Percentiles rank a stretch among this genome's conserved stretches.
phyloP scores from a whole-genome alignment of 495 filamentous ascomycete species.

The Aspergillus mulundensis region DNA sequence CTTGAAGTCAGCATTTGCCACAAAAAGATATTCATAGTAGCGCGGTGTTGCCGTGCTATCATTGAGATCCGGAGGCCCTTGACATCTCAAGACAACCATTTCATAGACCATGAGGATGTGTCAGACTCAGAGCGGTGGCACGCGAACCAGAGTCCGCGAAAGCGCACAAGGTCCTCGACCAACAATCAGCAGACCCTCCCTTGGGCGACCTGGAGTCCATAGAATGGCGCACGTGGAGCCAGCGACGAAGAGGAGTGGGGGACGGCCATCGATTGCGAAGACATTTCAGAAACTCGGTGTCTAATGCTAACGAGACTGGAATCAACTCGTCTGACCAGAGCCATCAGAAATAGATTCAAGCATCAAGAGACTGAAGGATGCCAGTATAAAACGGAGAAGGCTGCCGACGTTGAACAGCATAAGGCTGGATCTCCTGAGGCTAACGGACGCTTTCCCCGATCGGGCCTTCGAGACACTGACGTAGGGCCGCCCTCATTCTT shows the following conservation, averaged over 20 bases:
- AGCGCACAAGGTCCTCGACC: conserved; percentile 8
- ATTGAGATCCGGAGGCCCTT: too few species aligned
- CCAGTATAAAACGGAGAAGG: not conserved
- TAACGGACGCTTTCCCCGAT: conserved; percentile 11
- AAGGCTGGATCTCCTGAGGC: not conserved
- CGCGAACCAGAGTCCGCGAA: not conserved
- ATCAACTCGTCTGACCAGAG: conserved; percentile 4
- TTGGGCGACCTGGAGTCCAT: conserved; percentile 3
- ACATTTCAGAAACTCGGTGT: too few species aligned
- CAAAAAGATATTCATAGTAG: too few species aligned
- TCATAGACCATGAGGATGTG: not conserved
- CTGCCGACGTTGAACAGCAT: not conserved
- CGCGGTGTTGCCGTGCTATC: too few species aligned
- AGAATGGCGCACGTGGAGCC: conserved; percentile 13
- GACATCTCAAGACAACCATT: too few species aligned
- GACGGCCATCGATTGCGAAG: not conserved
- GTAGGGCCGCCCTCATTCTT: not conserved
- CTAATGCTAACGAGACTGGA: not conserved
- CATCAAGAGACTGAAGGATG: not conserved
- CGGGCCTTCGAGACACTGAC: not conserved
- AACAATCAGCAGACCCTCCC: conserved; percentile 7
- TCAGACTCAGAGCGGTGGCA: not conserved
- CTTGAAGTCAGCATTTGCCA: too few species aligned
- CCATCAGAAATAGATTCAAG: not conserved
- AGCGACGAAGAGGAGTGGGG: not conserved